Evolutionary conservation across 768 basidiomycete genomes (phyloP).

Genomic region (Tricholoma sp.): DNA sequence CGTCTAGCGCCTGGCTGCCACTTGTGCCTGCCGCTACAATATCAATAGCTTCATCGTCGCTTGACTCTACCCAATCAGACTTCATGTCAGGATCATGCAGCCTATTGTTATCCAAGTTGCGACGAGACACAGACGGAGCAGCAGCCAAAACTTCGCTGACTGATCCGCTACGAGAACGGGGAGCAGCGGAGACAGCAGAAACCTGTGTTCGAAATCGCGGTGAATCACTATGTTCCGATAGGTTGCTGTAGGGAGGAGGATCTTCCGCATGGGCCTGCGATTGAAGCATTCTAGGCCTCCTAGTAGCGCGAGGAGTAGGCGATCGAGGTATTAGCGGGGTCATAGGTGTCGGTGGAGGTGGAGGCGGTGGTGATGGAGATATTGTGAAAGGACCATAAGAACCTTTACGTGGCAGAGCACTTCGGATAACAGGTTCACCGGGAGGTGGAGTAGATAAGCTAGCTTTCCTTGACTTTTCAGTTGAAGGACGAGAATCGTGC

Average conservation of each 20-base stretch:
- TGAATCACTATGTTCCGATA: slow-evolving; percentile 25
- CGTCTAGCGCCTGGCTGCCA: slow-evolving; percentile 77
- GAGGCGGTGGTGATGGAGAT: slow-evolving; percentile 25
- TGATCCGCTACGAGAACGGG: slow-evolving; percentile 49
- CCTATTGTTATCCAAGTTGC: slow-evolving; percentile 27
- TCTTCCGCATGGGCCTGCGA: slow-evolving; percentile 37
- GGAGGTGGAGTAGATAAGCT: slow-evolving; percentile 47
- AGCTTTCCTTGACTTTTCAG: slow-evolving; percentile 44
- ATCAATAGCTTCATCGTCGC: slow-evolving; percentile 86
- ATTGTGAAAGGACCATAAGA: slow-evolving; percentile 30
- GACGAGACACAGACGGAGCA: slow-evolving; percentile 20
- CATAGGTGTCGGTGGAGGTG: slow-evolving; percentile 18
- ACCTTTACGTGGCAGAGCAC: slow-evolving; percentile 32
- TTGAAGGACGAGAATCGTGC: slow-evolving; percentile 30
- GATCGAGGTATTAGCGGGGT: slow-evolving; percentile 35
- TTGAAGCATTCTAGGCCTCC: slow-evolving; percentile 28
- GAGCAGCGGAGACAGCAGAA: slow-evolving; percentile 37
- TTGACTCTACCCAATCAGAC: slow-evolving; percentile 71
- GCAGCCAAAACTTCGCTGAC: slow-evolving; percentile 57
- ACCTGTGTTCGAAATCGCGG: slow-evolving; percentile 32
- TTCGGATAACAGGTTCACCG: slow-evolving; percentile 23
- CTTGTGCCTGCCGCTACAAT: slow-evolving; percentile 76
- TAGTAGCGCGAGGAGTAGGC: slow-evolving; percentile 31
- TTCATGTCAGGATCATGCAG: slow-evolving; percentile 41
- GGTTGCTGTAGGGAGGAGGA: slow-evolving; percentile 61